Base-by-base conservation (phyloP, 768 basidiomycete species). In the Gelatoporia subvermispora region DNA sequence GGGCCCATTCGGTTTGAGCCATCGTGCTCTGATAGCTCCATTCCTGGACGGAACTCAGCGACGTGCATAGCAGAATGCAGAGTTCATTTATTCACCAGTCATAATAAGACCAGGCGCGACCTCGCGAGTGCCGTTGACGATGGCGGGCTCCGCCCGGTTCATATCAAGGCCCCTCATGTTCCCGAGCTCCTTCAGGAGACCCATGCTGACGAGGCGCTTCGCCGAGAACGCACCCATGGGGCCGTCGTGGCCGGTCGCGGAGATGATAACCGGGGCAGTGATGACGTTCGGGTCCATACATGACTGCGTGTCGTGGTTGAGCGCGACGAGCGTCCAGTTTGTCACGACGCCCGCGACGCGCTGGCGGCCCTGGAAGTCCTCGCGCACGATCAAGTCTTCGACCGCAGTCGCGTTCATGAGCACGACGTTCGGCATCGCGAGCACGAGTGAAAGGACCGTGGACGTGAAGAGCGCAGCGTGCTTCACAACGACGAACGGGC, bases 171-270 rank as follows among this genome's bases (percentile, higher is more conserved):
- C 84, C 35, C 81, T 73, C 87, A 88, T 89, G 62, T 88, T 85
- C 8, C 86, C 86, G 25, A 88, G 73, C 64, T 82, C 79, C 65
- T 82, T 83, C 55, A 81, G 65, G 56, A 88, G 65, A n/a, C 86
- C 86, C 35, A 81, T 76, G 58, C 84, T 85, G 38, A 86, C 85
- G 47, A 89, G 74, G 34, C 87, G 74, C 66, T 88, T 89, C 51
- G 87, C 87, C 11, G 80, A 82, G 69, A 89, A 89, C 3, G 86
- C 86, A 38, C 87, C 87, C 81, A 88, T 87, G 2, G 81, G 82
- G 0, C 84, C 84, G 53, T 89, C 86, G 57, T 88, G 85, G 10
- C 87, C 86, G 4, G 85, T 85, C 18, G 83, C 84, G 21, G 81
- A 81, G 43, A 86, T 68, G 57, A 87, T 69, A 10, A 89, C 71